These are phyloP conservation scores for Exophiala viscosa DNA, from an alignment of 2,329 filamentous ascomycete genomes.

Conservation along the genomic window DNA sequence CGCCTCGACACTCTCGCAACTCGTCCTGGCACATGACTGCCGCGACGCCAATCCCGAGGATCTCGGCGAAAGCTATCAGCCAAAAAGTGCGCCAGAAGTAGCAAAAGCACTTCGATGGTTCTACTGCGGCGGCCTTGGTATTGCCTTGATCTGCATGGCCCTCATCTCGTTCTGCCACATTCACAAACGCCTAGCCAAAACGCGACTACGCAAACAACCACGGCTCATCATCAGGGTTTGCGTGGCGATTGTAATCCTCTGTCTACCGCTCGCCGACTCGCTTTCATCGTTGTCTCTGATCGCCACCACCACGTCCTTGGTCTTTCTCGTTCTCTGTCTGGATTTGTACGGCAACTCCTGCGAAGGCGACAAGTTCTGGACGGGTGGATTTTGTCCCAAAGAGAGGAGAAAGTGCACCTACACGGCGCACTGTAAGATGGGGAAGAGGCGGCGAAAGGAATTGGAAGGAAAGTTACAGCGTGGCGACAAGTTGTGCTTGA, in stretches of 20 bases:
- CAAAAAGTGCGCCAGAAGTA: conserved; percentile 51
- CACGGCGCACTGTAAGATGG: conserved; percentile 37
- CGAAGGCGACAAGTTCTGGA: conserved; percentile 43
- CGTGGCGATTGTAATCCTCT: conserved; percentile 52
- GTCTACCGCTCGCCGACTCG: conserved; percentile 48
- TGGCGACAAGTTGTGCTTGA: conserved; percentile 30
- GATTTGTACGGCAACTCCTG: conserved; percentile 52
- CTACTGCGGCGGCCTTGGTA: conserved; percentile 60
- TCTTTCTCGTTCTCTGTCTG: conserved; percentile 46
- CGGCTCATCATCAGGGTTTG: conserved; percentile 51
- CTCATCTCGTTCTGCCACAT: conserved; percentile 55
- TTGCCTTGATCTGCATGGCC: conserved; percentile 53
- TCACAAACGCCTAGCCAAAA: conserved; percentile 51
- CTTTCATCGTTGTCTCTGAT: conserved; percentile 49
- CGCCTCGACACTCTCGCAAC: conserved; percentile 52
- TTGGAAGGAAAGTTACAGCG: conserved; percentile 33
- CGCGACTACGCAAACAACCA: conserved; percentile 49
- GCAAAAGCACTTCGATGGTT: conserved; percentile 56
- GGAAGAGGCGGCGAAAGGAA: conserved; percentile 33
- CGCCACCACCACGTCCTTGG: conserved; percentile 44
- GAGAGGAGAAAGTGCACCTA: conserved; percentile 40
- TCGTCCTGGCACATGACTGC: conserved; percentile 58
- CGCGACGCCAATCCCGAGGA: conserved; percentile 46
- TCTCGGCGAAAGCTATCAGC: conserved; percentile 51
- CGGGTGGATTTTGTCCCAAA: conserved; percentile 30